Percentiles rank a stretch among this genome's conserved stretches.
phyloP scores from a whole-genome alignment of 1,139 yeast genomes.

The Protomyces lactucae-debilis region DNA sequence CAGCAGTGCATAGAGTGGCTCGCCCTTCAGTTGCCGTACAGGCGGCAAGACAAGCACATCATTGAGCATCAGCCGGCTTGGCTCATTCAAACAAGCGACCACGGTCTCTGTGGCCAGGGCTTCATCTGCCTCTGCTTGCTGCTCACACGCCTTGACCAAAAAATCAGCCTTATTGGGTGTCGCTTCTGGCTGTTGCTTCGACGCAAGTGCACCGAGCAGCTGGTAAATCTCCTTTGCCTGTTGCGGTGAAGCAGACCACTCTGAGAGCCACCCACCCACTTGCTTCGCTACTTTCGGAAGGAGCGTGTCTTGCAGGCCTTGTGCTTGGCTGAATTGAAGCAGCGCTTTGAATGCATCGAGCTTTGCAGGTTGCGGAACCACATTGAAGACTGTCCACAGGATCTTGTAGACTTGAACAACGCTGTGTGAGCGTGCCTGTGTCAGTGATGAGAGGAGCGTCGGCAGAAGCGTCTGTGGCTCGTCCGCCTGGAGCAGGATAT shows the following conservation, averaged over 20 bases:
- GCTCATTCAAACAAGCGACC: slow-evolving; percentile 33
- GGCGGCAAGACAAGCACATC: slow-evolving; percentile 39
- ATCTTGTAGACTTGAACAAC: slow-evolving; percentile 35
- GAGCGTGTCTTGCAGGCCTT: slow-evolving; percentile 39
- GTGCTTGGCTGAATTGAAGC: slow-evolving; percentile 39
- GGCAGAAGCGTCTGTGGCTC: slow-evolving; percentile 39
- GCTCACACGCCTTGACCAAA: slow-evolving; percentile 17
- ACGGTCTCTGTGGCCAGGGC: slow-evolving; percentile 31
- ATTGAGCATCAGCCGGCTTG: slow-evolving; percentile 37
- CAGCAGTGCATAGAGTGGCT: slow-evolving; percentile 37
- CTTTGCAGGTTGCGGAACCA: slow-evolving; percentile 38
- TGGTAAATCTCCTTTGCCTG: slow-evolving; percentile 36
- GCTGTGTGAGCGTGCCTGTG: slow-evolving; percentile 36
- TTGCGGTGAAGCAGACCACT: slow-evolving; percentile 40
- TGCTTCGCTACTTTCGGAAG: slow-evolving; percentile 41
- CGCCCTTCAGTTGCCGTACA: slow-evolving; percentile 36
- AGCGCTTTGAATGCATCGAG: slow-evolving; percentile 40
- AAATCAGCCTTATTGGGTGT: neutral
- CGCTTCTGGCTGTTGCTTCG: slow-evolving; percentile 32
- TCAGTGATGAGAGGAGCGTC: slow-evolving; percentile 36
- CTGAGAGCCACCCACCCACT: slow-evolving; percentile 42
- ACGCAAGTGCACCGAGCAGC: slow-evolving; percentile 36
- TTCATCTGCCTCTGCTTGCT: slow-evolving; percentile 25
- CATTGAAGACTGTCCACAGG: slow-evolving; percentile 44
- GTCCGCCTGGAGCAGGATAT: slow-evolving; percentile 39